These are phyloP conservation scores for Castanopsis chinensis DNA, from an alignment of 306 rosid species.

Conservation along the genomic window DNA sequence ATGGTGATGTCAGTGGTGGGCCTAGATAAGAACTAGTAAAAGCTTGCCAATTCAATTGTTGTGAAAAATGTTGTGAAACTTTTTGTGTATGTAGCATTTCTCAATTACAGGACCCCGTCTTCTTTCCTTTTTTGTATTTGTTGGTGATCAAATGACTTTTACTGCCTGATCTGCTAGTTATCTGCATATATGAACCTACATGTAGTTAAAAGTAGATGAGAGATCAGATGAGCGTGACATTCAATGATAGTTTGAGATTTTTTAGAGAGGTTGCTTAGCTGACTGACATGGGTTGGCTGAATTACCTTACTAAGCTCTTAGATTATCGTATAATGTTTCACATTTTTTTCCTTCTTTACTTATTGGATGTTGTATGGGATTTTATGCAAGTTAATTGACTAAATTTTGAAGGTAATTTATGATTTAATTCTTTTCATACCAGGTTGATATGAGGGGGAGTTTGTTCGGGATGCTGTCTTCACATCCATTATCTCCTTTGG, in stretches of 20 bases:
- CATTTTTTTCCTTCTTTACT: not conserved
- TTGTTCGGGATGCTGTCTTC: slow-evolving; percentile 79
- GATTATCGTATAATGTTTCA: not conserved
- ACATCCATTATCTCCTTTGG: slow-evolving; percentile 74
- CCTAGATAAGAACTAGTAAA: too few relatives aligned
- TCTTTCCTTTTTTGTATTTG: not conserved
- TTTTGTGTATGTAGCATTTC: too few relatives aligned
- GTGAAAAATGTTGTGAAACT: too few relatives aligned
- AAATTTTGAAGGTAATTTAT: not conserved
- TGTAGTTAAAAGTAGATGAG: not conserved
- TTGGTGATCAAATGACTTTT: not conserved
- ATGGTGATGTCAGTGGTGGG: too few relatives aligned
- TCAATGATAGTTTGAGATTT: not conserved
- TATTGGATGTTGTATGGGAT: not conserved
- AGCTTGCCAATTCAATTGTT: too few relatives aligned
- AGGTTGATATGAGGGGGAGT: slow-evolving; percentile 92
- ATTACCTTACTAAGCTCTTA: not conserved
- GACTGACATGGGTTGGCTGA: not conserved
- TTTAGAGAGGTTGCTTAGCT: not conserved
- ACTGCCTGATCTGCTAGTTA: not conserved
- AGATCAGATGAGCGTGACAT: not conserved
- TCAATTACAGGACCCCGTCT: too few relatives aligned
- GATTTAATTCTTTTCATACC: not conserved
- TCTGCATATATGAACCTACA: not conserved
- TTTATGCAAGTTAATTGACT: not conserved